A percentile compares a stretch with the other conserved stretches of the same genome.
These are phyloP conservation scores for Hypericum androsaemum DNA, from an alignment of 345 rosid species.

Conservation along the genomic window DNA sequence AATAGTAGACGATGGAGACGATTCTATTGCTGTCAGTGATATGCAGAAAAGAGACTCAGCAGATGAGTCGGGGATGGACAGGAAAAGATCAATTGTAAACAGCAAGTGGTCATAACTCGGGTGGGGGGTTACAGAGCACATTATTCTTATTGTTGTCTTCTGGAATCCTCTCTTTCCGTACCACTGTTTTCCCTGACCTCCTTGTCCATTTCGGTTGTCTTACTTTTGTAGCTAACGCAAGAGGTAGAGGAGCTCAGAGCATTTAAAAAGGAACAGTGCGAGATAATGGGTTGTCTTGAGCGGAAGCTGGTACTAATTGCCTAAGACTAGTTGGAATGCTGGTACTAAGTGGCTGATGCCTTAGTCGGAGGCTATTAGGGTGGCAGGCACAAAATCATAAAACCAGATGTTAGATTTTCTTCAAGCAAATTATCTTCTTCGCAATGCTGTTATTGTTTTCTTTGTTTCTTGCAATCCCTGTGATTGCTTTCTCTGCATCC, in stretches of 20 bases:
- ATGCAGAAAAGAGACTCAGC: slow-evolving; percentile 12
- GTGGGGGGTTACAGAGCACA: slow-evolving; percentile 2
- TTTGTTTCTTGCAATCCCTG: too few species aligned
- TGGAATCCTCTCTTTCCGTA: background rate
- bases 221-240: slow-evolving; percentile 11
- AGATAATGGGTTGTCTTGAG: slow-evolving; percentile 14
- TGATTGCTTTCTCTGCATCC: background rate
- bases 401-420: too few species aligned
- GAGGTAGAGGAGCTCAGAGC: slow-evolving; percentile 21
- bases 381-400: too few species aligned
- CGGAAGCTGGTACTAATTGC: slow-evolving; percentile 16
- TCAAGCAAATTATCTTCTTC: too few species aligned
- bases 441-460: too few species aligned
- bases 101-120: slow-evolving; percentile 12
- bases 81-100: slow-evolving; percentile 16
- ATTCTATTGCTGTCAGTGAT: slow-evolving; percentile 21
- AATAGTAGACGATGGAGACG: slow-evolving; percentile 21
- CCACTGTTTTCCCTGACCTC: background rate
- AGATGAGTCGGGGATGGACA: too few species aligned
- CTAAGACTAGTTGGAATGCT: background rate
- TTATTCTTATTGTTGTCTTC: background rate
- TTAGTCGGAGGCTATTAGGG: too few species aligned
- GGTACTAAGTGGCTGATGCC: too few species aligned
- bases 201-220: background rate
- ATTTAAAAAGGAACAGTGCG: slow-evolving; percentile 16